Base-by-base conservation (phyloP, 2,329 filamentous ascomycete species). In the Ceratocystis diversiconidia region DNA sequence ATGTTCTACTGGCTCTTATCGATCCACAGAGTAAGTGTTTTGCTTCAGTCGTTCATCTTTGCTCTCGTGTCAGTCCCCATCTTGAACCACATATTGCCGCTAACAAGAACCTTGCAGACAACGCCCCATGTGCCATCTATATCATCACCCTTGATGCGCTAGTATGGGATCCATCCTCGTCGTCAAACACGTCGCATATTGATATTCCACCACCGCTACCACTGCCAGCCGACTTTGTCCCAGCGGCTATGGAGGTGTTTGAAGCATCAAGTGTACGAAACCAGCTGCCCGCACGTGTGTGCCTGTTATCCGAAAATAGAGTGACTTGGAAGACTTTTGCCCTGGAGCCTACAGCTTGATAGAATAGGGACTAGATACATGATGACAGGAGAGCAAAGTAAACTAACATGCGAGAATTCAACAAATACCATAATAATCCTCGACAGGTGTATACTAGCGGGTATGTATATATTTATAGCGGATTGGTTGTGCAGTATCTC, bases 1-100 rank as follows among this genome's bases (percentile, higher is more conserved):
- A 79, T 12, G 78, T 76, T 0, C 72, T 91, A 1, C 77, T 90
- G 64, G 69, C 89, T 1, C 78, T 91, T 1, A 74, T 82, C 80
- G 74, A 71, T 72, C 55, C 69, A 63, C 28, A 71, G 70, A 76
- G 79, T 78, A 71, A 52, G 70, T 59, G 28, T 36, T 41, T 41
- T 41, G 12, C 36, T 15, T 4, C 10, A 8, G 36, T 15, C 36
- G 36, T 41, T 41, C 36, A 15, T 12, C 22, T 22, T 44, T n/a
- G 3, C n/a, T 36, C 55, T 25, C 50, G 17, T 25, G 28, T 7
- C 46, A 19, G 22, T 41, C 4, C 36, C 41, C 15, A 17, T 19
- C 5, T 41, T 17, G 25, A 22, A 30, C 25, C 36, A 4, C 28
- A 8, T 17, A 25, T 8, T 8, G 25, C 46, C 28, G 59, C 32